Evolutionary conservation across 257 asterid genomes (phyloP).

Genomic region (Paulownia fortunei): DNA sequence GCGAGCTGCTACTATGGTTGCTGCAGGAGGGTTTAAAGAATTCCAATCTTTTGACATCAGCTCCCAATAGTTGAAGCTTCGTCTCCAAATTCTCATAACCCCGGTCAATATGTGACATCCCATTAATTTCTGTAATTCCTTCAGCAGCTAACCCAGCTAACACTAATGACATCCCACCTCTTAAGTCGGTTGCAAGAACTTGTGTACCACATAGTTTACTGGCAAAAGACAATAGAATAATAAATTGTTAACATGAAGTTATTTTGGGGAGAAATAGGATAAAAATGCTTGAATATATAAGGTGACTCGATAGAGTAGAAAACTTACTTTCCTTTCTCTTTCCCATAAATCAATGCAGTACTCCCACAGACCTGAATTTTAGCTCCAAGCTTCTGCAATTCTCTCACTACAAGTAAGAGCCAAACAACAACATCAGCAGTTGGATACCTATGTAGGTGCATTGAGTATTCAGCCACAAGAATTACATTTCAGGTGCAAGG

Average conservation of each 20-base stretch:
- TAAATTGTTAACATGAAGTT: not conserved
- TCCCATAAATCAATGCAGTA: slow-evolving; percentile 34
- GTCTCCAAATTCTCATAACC: slow-evolving; percentile 51
- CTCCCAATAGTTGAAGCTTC: slow-evolving; percentile 51
- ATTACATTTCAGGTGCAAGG: no score
- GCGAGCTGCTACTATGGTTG: no score
- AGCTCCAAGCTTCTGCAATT: slow-evolving; percentile 50
- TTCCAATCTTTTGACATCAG: slow-evolving; percentile 24
- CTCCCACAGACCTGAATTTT: slow-evolving; percentile 35
- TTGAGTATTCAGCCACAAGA: no score
- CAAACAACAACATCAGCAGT: not conserved
- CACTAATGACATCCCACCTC: slow-evolving; percentile 52
- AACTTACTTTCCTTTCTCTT: slow-evolving; percentile 28
- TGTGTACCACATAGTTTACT: slow-evolving; percentile 41
- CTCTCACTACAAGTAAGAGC: slow-evolving; percentile 37
- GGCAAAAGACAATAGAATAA: slow-evolving; percentile 1
- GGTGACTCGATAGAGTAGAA: not conserved
- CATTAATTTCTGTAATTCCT: slow-evolving; percentile 43
- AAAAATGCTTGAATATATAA: not conserved
- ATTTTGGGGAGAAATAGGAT: not conserved
- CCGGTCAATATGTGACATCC: slow-evolving; percentile 39
- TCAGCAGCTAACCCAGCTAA: slow-evolving; percentile 57
- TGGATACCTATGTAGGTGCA: no score
- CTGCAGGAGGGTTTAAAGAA: not conserved
- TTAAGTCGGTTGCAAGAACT: slow-evolving; percentile 44